Percentiles rank a stretch among this genome's conserved stretches.
Evolutionary conservation across 306 rosid species (phyloP).

Genomic region (Pyrus betulifolia): DNA sequence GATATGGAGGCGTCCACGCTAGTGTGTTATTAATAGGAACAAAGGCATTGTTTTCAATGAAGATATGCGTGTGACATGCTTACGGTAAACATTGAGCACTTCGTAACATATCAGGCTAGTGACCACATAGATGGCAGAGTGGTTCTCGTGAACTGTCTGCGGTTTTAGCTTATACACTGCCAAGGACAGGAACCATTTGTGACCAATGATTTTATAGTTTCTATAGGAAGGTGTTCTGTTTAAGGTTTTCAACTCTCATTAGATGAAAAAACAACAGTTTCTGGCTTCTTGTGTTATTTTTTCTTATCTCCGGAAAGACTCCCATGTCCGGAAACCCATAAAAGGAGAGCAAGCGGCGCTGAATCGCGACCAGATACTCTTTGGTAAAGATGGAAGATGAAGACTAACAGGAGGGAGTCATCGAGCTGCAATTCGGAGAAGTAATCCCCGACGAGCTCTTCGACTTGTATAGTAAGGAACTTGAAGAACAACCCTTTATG

Average conservation of each 20-base stretch:
- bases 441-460: background rate
- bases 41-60: background rate
- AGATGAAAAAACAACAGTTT: too few relatives aligned
- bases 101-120: background rate
- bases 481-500: background rate
- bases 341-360: too few relatives aligned
- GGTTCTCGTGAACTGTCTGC: background rate
- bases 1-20: conserved; percentile 36
- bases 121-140: background rate
- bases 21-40: background rate
- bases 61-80: background rate
- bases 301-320: too few relatives aligned
- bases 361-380: too few relatives aligned
- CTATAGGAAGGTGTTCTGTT: too few relatives aligned
- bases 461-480: background rate
- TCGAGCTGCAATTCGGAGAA: background rate
- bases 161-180: background rate
- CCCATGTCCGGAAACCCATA: too few relatives aligned
- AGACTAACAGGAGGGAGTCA: background rate
- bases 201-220: too few relatives aligned
- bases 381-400: too few relatives aligned
- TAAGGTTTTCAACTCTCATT: too few relatives aligned
- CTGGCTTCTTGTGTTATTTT: too few relatives aligned
- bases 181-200: too few relatives aligned
- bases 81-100: background rate